A percentile compares a stretch with the other conserved stretches of the same genome.
phyloP scores from a whole-genome alignment of 176 grass and related monocot species.

The Oryza longistaminata region DNA sequence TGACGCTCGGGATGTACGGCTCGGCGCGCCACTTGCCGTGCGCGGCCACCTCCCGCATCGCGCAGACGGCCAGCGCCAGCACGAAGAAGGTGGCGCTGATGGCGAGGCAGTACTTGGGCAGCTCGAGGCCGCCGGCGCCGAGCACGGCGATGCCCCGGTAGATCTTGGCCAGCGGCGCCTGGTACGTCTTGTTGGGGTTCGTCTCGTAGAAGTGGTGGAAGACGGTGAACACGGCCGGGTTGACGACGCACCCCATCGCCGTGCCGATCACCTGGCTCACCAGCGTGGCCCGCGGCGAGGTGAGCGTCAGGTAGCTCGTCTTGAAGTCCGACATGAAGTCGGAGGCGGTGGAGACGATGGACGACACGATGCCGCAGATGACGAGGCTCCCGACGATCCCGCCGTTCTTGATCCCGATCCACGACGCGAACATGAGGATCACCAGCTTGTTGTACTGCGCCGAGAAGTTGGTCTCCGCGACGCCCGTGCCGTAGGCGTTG shows the following conservation, averaged over 20 bases:
- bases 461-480: constrained; percentile 76
- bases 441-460: constrained; percentile 69
- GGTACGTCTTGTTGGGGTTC: constrained; percentile 30
- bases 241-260: constrained; percentile 56
- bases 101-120: constrained; percentile 55
- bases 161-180: constrained; percentile 60
- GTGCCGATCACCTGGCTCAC: constrained; percentile 75
- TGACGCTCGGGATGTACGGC: constrained; percentile 55
- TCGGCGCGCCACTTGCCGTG: constrained; percentile 37
- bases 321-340: constrained; percentile 84
- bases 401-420: constrained; percentile 44
- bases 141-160: constrained; percentile 72
- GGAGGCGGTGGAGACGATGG: constrained; percentile 66
- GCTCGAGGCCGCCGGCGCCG: constrained; percentile 49
- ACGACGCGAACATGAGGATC: constrained; percentile 68
- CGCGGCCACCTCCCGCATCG: constrained; percentile 44
- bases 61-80: constrained; percentile 42
- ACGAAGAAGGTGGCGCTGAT: constrained; percentile 53
- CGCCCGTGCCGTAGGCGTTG: constrained; percentile 78
- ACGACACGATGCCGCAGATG: constrained; percentile 62
- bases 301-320: constrained; percentile 73
- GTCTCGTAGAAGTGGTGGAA: constrained; percentile 65
- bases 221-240: constrained; percentile 60
- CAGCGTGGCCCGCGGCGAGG: constrained; percentile 65
- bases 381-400: constrained; percentile 68